Evolutionary conservation across 768 basidiomycete species (phyloP), one percentile per base, ranked within the genome.

Genomic region (Suillus alpinus): DNA sequence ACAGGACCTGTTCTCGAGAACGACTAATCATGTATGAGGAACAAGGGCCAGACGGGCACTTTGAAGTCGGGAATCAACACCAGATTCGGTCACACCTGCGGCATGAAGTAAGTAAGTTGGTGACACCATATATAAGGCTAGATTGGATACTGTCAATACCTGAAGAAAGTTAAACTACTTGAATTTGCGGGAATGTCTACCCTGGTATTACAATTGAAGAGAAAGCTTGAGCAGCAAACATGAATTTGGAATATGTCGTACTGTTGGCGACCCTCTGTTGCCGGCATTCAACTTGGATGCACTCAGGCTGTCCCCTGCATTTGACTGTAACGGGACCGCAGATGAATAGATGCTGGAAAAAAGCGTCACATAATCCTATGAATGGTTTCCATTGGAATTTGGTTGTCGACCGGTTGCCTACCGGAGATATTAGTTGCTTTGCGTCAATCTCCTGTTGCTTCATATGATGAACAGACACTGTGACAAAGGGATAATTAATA

Each of bases 1-100:
- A 37, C 65, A 74, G 65, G 69, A 61, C 61, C 60, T 71, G 72
- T 72, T 63, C 68, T 73, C 70, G 72, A 73, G 72, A 71, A 73
- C 72, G 69, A 74, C 69, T 75, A 72, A 73, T 73, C 63, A 26
- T 26, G 57, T 59, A 70, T 65, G 66, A 67, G 72, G 69, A 64
- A 67, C 65, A 55, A 62, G 56, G 53, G 39, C 47, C 67, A 52
- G 50, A 62, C 46, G 59, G 59, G 60, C 61, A 63, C 67, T 61
- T 64, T 56, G 51, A 57, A 56, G 39, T 61, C 62, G 67, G 72
- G 50, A 51, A 61, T 63, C 62, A 63, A 50, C 31, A 58, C 60
- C 61, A 55, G 58, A 49, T 62, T 73, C 61, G 61, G 62, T 29
- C 47, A 61, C 64, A 66, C 68, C 64, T 55, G 53, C 53, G 53